Evolutionary conservation across 352 stramenopile species (phyloP).

Genomic region (Phytophthora lateralis): DNA sequence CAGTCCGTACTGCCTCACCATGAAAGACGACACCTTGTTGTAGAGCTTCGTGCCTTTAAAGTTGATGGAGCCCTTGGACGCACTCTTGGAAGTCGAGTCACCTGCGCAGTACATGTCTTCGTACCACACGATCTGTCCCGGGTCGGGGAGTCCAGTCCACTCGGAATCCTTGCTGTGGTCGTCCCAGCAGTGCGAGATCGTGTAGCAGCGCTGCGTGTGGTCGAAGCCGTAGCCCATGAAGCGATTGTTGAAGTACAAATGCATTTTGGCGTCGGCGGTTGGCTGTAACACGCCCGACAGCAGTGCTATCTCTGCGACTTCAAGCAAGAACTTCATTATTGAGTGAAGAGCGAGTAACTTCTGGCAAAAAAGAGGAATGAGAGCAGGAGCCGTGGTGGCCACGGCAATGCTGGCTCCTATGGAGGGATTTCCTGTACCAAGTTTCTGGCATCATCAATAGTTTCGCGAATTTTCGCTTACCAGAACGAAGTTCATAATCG

Average conservation of each 20-base stretch:
- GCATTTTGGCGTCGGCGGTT: slow-evolving; percentile 1
- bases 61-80: slow-evolving; percentile 2
- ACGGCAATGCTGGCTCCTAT: background rate
- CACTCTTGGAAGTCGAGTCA: background rate
- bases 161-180: slow-evolving; percentile 7
- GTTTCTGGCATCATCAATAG: background rate
- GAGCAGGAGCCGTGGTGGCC: background rate
- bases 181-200: slow-evolving; percentile 17
- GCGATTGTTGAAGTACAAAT: slow-evolving; percentile 9
- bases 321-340: background rate
- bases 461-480: background rate
- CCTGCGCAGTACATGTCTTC: slow-evolving; percentile 10
- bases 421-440: background rate
- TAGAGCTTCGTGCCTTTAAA: slow-evolving; percentile 10
- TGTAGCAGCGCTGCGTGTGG: slow-evolving; percentile 16
- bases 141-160: slow-evolving; percentile 6
- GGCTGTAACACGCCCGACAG: background rate
- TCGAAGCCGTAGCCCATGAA: slow-evolving; percentile 6
- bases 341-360: background rate
- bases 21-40: slow-evolving; percentile 18
- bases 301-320: background rate
- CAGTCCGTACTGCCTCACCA: slow-evolving; percentile 8
- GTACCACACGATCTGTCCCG: slow-evolving; percentile 4
- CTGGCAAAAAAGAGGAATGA: background rate
- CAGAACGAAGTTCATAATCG: no score